Evolutionary conservation across 2,329 filamentous ascomycete species (phyloP).

Genomic region (Bipolaris victoriae): DNA sequence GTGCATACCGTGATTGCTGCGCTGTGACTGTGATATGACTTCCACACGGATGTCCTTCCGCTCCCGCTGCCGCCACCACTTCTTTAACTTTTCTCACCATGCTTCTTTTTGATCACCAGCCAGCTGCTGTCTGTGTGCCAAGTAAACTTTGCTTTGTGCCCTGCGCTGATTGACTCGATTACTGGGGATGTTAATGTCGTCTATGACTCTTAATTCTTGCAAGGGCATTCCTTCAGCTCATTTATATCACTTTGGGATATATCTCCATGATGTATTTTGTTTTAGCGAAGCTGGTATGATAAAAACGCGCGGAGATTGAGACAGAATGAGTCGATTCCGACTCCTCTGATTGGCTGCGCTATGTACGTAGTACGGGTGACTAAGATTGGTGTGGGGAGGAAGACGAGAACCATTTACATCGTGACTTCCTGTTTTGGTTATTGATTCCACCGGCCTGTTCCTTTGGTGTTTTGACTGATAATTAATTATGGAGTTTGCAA

Average conservation of each 20-base stretch:
- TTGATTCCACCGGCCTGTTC: no score
- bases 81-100: constrained; percentile 45
- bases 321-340: constrained; percentile 24
- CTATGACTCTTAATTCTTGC: no score
- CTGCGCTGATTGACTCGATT: no score
- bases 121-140: no score
- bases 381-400: neutral
- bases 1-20: constrained; percentile 48
- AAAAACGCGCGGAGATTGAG: constrained; percentile 3
- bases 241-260: no score
- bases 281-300: neutral
- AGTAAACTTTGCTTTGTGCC: no score
- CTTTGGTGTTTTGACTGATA: no score
- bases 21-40: constrained; percentile 44
- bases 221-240: no score
- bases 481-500: no score
- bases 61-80: constrained; percentile 1
- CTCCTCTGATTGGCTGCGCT: constrained; percentile 12
- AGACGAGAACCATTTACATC: neutral
- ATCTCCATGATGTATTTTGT: neutral
- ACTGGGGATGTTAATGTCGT: no score
- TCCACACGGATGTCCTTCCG: constrained; percentile 33
- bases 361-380: neutral
- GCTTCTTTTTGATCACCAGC: neutral
- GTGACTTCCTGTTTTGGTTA: neutral